Evolutionary conservation across 164 flowering plant species (phyloP), one percentile per base, ranked within the genome.

Genomic region (Vitis rupestris): DNA sequence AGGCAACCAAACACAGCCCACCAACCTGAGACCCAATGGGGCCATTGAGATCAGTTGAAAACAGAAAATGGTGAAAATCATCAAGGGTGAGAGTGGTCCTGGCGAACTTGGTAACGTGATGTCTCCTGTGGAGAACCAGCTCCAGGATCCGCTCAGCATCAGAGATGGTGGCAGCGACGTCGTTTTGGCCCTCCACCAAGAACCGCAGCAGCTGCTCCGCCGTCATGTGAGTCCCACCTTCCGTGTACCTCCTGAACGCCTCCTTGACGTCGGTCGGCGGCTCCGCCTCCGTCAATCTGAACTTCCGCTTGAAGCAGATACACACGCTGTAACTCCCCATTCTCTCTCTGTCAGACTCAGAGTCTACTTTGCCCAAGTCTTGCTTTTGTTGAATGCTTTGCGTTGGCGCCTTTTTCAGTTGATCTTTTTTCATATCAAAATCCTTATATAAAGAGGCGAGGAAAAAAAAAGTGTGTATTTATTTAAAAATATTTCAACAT

Each of bases 321-420:
- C 85, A 81, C 64, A 81, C 54, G 12, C 77, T 66, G 72, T 73
- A 82, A 58, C 71, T 81, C 29, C 79, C 85, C 82, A 80, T 80
- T 37, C 44, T 23, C 2, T 23, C 27, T 23, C 44, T 37, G 3
- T 37, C 44, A 1, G 44, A 37, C 44, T 37, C 44, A 37, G 5
- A 6, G 44, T 37, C 6, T 2, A 37, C 44, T 37, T 37, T 37
- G 0, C 44, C 7, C 6, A 37, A 37, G 44, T 23, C 27, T 23
- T 23, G 27, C 44, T 37, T 37, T 37, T 6, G 7, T 3, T 6
- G 44, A 37, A 37, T 37, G 44, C 44, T 37, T 37, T 37, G 7
- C 44, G 4, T 37, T 37, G 7, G 44, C 44, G 44, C 44, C 44
- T 37, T 37, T 23, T 37, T 37, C 44, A 37, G 44, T 37, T 37